Evolutionary conservation across 768 basidiomycete genomes (phyloP), one percentile per base, ranked within the genome.

Genomic region (Leccinellum rugosiceps): DNA sequence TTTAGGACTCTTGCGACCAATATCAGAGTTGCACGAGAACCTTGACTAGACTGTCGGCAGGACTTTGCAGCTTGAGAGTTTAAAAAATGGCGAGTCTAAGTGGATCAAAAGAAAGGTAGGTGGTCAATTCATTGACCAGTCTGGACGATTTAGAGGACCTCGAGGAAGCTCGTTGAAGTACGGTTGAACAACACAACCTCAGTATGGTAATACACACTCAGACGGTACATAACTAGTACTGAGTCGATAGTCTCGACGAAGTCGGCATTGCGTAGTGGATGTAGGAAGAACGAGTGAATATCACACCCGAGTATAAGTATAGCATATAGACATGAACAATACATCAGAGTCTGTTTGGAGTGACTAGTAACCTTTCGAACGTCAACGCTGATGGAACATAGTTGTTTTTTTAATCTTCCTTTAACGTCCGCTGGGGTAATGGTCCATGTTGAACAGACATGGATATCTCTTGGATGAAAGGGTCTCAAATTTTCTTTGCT

Each of bases 401-500:
- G 17, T 17, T 35, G 14, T 34, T 15, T 15, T 17, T 35, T 17
- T 15, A 38, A 38, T n/a, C 35, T n/a, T 38, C 17, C 3, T 38
- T 38, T 5, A 38, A n/a, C 9, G 9, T n/a, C 35, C 17, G 9
- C 9, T 17, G 10, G 2, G 9, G 9, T 8, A n/a, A 38, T n/a
- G 9, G 9, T 0, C n/a, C 38, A 19, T 41, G 41, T 38, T 38
- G n/a, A n/a, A 38, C 38, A n/a, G 21, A 45, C 45, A 9, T 23
- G 49, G 9, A 52, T 11, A 15, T 45, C 7, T 2, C 1, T 30
- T 17, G 17, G 10, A 48, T 11, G 7, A 30, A 48, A 1, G 17
- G 30, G 11, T 32, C 1, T 60, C 60, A 80, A 19, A 70, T 63
- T 55, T 64, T 72, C 66, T 82, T 83, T 2, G 66, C 50, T 55